Evolutionary conservation across 1,139 yeast species (phyloP).

Genomic region (Williopsis jadinii): DNA sequence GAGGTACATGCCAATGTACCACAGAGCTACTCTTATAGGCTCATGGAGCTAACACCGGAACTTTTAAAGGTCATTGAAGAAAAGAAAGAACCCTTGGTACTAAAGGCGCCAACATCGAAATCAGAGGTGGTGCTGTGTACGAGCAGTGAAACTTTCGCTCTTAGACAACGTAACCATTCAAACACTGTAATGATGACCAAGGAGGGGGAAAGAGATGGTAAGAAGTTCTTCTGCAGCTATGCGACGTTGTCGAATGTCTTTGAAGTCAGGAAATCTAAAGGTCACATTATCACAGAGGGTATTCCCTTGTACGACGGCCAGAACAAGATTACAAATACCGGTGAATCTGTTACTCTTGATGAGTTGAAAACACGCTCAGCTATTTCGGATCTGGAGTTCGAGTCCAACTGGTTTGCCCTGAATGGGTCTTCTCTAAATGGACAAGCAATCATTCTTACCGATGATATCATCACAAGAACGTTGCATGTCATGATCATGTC

Average conservation of each 20-base stretch:
- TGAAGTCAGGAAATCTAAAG: conserved; percentile 38
- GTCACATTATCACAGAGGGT: conserved; percentile 35
- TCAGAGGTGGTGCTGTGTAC: conserved; percentile 61
- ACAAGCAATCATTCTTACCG: conserved; percentile 31
- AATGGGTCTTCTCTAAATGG: conserved; percentile 53
- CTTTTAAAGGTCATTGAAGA: conserved; percentile 37
- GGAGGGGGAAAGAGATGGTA: conserved; percentile 19
- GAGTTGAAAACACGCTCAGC: conserved; percentile 43
- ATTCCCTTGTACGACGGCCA: conserved; percentile 47
- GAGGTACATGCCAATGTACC: conserved; percentile 19
- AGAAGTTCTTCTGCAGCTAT: conserved; percentile 32
- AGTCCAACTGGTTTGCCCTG: conserved; percentile 39
- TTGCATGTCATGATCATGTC: conserved; percentile 43
- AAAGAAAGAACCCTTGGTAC: conserved; percentile 28
- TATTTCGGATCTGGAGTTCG: conserved; percentile 51
- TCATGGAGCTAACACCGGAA: conserved; percentile 56
- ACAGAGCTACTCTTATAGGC: conserved; percentile 36
- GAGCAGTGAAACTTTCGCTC: conserved; percentile 45
- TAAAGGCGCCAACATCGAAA: conserved; percentile 40
- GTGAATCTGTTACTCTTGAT: conserved; percentile 24
- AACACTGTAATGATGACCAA: conserved; percentile 62
- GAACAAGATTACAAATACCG: conserved; percentile 10
- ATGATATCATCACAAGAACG: conserved; percentile 29
- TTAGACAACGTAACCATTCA: conserved; percentile 82
- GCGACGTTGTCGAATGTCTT: conserved; percentile 41